Evolutionary conservation across 495 filamentous ascomycete genomes (phyloP), one percentile per base, ranked within the genome.

Genomic region (Tuber brumale): DNA sequence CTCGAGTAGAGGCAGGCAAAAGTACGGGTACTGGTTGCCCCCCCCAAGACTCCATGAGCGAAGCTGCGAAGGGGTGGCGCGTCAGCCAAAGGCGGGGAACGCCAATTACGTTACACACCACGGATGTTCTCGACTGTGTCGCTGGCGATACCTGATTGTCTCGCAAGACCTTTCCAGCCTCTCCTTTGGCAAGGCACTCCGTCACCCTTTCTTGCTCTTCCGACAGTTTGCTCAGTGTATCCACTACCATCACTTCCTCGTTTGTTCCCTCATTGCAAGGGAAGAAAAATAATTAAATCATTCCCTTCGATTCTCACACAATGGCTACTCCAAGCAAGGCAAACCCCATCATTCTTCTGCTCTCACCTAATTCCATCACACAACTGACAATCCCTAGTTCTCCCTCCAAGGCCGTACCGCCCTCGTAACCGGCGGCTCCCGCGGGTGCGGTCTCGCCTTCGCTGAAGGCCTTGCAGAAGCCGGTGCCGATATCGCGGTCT

Each of bases 351-450:
- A n/a, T 51, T 51, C 46, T 8, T 9, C 46, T 51, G 14, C 46
- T 8, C 21, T 23, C 46, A 8, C 23, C 46, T n/a, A 23, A 51
- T n/a, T n/a, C 46, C 39, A 31, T 18, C 51, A 46, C 6, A 39
- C 73, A 78, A 87, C 44, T 88, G 93, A 83, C 93, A 93, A 85
- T 23, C 88, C 85, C 83, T 89, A 95, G 85, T 97, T 97, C 89
- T 93, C 91, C 69, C 89, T 97, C 81, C 89, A 93, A 76, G 93
- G 93, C 79, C 95, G 97, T 84, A 91, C 96, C 70, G 94, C 92
- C 76, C 91, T 97, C 74, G 89, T 97, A n/a, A 97, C 94, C 10
- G 94, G 94, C 57, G 94, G 94, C 57, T 93, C 92, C n/a, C 86
- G 94, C 73, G 94, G 94, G n/a, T 85, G 97, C 21, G 94, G 94